A percentile compares a stretch with the other conserved stretches of the same genome.
These are phyloP conservation scores for Hyaloperonospora brassicae DNA, from an alignment of 352 stramenopile genomes.

Conservation along the genomic window DNA sequence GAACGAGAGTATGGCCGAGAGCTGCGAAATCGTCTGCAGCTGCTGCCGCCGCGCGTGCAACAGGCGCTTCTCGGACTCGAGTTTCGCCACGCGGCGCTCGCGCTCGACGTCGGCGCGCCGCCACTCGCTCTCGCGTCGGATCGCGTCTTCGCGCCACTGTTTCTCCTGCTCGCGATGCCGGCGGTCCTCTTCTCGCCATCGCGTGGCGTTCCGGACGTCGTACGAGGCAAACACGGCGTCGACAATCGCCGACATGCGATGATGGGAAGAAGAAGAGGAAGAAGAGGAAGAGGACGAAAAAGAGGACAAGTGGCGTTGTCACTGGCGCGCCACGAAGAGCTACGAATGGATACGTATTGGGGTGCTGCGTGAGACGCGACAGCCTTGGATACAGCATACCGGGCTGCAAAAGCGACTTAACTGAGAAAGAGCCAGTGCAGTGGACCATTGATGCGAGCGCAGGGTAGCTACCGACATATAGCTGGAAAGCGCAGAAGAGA, in stretches of 20 bases:
- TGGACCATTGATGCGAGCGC: no score
- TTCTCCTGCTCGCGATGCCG: constrained; percentile 67
- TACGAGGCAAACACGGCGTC: constrained; percentile 79
- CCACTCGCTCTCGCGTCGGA: constrained; percentile 58
- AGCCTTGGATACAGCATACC: no score
- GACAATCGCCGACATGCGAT: constrained; percentile 45
- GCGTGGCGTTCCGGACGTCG: constrained; percentile 78
- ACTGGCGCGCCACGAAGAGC: no score
- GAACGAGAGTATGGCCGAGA: constrained; percentile 55
- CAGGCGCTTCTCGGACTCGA: constrained; percentile 71
- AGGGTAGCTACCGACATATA: no score
- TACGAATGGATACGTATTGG: no score
- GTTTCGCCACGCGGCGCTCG: constrained; percentile 59
- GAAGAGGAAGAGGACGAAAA: no score
- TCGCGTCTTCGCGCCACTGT: constrained; percentile 72
- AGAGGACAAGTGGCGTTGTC: no score
- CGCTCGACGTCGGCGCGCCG: constrained; percentile 61
- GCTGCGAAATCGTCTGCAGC: constrained; percentile 49
- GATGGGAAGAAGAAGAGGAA: no score
- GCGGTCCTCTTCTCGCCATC: constrained; percentile 76
- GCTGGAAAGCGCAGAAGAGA: no score
- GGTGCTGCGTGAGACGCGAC: no score
- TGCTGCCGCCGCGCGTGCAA: constrained; percentile 66
- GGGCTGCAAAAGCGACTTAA: no score
- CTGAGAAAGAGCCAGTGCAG: no score